Evolutionary conservation across 2,329 filamentous ascomycete species (phyloP), one percentile per base, ranked within the genome.

Genomic region (Aspergillus floridensis): DNA sequence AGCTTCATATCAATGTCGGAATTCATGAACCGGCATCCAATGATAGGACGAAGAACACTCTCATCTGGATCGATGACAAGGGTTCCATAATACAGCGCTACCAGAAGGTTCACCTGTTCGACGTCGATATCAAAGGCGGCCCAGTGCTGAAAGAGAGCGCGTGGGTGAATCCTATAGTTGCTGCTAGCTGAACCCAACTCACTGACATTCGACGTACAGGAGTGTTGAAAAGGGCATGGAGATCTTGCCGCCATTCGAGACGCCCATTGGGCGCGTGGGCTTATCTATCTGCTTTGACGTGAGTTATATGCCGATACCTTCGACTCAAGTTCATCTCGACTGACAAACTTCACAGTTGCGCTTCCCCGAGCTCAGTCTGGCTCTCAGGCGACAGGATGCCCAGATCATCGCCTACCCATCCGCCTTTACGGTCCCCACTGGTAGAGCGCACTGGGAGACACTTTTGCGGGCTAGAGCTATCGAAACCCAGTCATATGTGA

Each of bases 61-160:
- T 87, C 29, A 79, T 90, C 49, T 90, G 87, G 86, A 90, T 91
- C 63, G 77, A 86, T 66, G 81, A 82, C 47, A 68, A 78, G 0
- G 88, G 88, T 0, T 70, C 80, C 4, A 86, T 90, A 29, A 75
- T 77, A 1, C 81, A 87, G 14, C 78, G 82, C 21, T 97, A 97
- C 77, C 89, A 96, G 74, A 98, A 98, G 75, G 79, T 96, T 32
- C 93, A 97, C 73, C 82, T 97, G 14, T 97, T 98, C 76, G 92
- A 97, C 73, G 83, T 87, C 59, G 81, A 82, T 47, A 83, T 86
- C 59, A 77, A 82, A 57, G 77, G 78, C 24, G 85, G 85, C 0
- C 86, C 86, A 0, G 74, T 80, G 0, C 72, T 90, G 63, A 85
- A 82, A 65, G 88, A 91, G 71, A 88, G 84, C 70, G 77, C 81